Evolutionary conservation across 345 rosid genomes (phyloP), one percentile per base, ranked within the genome.

Genomic region (Triadica sebifera): DNA sequence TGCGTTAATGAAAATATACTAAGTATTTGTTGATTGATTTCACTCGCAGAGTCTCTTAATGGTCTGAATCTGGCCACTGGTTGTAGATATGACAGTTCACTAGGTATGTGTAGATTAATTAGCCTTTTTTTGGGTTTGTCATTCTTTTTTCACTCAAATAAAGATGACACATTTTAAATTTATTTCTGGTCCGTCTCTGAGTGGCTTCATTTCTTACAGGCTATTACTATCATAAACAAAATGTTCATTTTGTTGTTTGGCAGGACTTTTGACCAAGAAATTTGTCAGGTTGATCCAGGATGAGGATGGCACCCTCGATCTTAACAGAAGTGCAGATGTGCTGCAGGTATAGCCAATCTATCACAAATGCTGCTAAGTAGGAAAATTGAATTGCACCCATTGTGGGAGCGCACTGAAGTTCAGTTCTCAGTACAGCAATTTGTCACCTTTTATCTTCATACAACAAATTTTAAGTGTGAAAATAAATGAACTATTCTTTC

Each of bases 301-400:
- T 75, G 90, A 89, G 77, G 94, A 91, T 83, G 91, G 97, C 63
- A 87, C 89, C 61, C 94, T 91, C 77, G 93, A 91, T 82, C 82
- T 91, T 65, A 91, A 91, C 75, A 66, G 64, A 70, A 85, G 91
- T 69, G 91, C 93, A 39, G 88, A 82, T 78, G 86, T 85, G 53
- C 84, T 91, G 81, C 87, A 90, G 91, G 97, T 88, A 85, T 79
- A 57, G 52, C 25, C 29, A 62, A n/a, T 80, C 19, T 68, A 29
- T 67, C 41, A 8, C 72, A 49, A 12, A 4, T 74, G 41, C 60
- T 52, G 51, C 24, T 43, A n/a, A 22, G 22, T 46, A 60, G 50
- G 39, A 41, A 39, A 41, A 39, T 61, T 69, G 39, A 60, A 25
- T 51, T 51, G 50, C 62, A 6, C 6, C 41, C n/a, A 3, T 12